Evolutionary conservation across 2,329 filamentous ascomycete genomes (phyloP).

Genomic region (Emericellopsis cladophorae): DNA sequence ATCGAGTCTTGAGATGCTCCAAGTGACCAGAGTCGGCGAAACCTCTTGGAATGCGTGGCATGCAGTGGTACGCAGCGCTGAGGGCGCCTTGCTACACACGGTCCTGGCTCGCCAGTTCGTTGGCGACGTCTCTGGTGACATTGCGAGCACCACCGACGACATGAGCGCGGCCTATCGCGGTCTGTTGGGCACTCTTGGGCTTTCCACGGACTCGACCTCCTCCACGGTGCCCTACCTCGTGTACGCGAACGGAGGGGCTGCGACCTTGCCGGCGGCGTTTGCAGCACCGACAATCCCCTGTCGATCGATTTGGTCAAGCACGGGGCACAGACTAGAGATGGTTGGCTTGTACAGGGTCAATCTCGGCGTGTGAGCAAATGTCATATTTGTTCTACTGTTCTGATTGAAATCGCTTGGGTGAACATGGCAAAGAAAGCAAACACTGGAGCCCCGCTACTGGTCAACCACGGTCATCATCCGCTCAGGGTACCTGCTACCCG

Average conservation of each 20-base stretch:
- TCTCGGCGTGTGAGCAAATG: not conserved
- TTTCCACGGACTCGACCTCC: not conserved
- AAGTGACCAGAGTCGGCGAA: not conserved
- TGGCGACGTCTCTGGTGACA: not conserved
- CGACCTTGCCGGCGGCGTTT: conserved; percentile 1
- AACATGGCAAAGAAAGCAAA: too few species aligned
- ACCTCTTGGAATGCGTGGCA: conserved; percentile 9
- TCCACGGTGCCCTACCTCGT: not conserved
- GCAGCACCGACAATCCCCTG: conserved; percentile 19
- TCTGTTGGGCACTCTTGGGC: conserved; percentile 6
- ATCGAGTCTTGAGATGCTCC: conserved; percentile 12
- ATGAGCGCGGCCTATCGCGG: not conserved
- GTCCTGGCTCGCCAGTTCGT: conserved; percentile 8
- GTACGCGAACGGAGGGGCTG: not conserved
- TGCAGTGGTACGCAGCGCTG: conserved; percentile 9
- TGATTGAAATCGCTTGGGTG: too few species aligned
- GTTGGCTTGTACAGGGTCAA: conserved; percentile 17
- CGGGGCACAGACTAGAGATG: conserved; percentile 16
- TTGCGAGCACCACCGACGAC: not conserved
- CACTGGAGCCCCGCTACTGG: not conserved
- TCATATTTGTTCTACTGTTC: too few species aligned
- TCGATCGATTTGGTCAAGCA: conserved; percentile 19
- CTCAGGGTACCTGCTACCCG: not conserved
- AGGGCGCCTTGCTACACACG: conserved; percentile 15
- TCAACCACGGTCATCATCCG: not conserved